Conservation (phyloP, 305 asterid species). For the Fraxinus sp. region DNA sequence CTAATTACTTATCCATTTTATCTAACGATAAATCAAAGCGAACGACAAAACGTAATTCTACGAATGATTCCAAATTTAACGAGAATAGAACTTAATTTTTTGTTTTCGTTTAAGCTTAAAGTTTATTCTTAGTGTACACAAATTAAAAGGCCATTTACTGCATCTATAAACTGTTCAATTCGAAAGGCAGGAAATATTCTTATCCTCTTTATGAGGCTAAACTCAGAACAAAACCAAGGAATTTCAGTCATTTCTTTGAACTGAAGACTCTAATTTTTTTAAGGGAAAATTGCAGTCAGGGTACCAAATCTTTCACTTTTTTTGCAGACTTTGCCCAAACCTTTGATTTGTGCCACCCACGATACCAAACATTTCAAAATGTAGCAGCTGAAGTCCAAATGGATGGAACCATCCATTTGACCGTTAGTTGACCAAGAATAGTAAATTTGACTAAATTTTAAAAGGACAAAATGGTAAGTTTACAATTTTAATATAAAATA, state of each 20-base stretch:
- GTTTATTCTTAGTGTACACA: neutral
- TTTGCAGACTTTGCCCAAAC: too few species aligned
- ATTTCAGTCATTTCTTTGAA: constrained; percentile 38
- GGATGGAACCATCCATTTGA: too few species aligned
- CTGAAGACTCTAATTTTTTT: constrained; percentile 28
- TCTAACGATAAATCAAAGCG: neutral
- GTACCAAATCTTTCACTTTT: too few species aligned
- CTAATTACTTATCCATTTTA: neutral
- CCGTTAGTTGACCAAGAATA: too few species aligned
- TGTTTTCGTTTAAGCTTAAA: neutral
- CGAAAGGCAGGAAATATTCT: constrained; percentile 37
- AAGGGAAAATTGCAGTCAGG: too few species aligned
- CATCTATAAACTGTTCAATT: constrained; percentile 9
- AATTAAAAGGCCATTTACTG: neutral
- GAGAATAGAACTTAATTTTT: neutral
- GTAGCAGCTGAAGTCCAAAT: too few species aligned
- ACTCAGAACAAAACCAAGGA: constrained; percentile 27
- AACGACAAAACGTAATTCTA: neutral
- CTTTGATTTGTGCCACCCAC: too few species aligned
- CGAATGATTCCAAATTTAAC: neutral
- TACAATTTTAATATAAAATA: too few species aligned
- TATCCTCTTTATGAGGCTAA: constrained; percentile 45
- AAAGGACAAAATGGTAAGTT: too few species aligned
- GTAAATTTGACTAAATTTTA: too few species aligned
- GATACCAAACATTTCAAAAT: too few species aligned